These are phyloP conservation scores for Chalciporus sp. DNA, from an alignment of 1,284 basidiomycete species.

Conservation along the genomic window DNA sequence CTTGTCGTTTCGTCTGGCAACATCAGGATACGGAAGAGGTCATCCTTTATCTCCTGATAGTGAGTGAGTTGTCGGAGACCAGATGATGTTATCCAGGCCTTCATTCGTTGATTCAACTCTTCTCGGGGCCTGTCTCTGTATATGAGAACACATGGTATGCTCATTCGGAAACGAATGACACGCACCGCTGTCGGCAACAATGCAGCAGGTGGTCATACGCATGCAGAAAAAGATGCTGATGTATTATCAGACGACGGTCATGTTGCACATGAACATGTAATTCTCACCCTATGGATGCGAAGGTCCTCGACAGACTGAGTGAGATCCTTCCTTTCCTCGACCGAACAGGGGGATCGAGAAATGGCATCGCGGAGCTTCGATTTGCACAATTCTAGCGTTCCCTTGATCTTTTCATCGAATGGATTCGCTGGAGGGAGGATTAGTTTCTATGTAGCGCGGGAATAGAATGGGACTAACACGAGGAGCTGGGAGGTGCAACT, in stretches of 20 bases:
- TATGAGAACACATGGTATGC: not conserved
- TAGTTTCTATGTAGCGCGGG: not conserved
- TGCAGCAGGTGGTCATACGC: constrained; percentile 24
- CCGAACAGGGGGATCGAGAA: constrained; percentile 1
- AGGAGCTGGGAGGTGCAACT: not conserved
- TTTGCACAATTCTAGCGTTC: not conserved
- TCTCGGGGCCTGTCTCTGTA: constrained; percentile 6
- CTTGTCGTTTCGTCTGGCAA: not conserved
- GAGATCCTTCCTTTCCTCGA: constrained; percentile 8
- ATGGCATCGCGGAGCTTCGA: not conserved
- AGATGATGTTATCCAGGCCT: constrained; percentile 18
- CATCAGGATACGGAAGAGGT: constrained; percentile 11
- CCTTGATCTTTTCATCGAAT: constrained; percentile 11
- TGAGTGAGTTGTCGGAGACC: constrained; percentile 23
- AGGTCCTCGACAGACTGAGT: constrained; percentile 11
- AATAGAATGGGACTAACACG: constrained; percentile 14
- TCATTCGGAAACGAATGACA: not conserved
- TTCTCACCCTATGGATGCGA: constrained; percentile 27
- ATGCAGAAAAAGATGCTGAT: constrained; percentile 26
- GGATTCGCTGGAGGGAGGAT: constrained; percentile 10
- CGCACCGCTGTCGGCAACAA: constrained; percentile 16
- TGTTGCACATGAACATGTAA: not conserved
- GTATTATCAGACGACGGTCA: constrained; percentile 7
- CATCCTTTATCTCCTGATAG: constrained; percentile 16
- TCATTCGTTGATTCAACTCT: constrained; percentile 7